Percentiles rank a stretch among this genome's conserved stretches.
Evolutionary conservation across 75 land plant species (phyloP).

Genomic region (Cunninghamia lanceolata): DNA sequence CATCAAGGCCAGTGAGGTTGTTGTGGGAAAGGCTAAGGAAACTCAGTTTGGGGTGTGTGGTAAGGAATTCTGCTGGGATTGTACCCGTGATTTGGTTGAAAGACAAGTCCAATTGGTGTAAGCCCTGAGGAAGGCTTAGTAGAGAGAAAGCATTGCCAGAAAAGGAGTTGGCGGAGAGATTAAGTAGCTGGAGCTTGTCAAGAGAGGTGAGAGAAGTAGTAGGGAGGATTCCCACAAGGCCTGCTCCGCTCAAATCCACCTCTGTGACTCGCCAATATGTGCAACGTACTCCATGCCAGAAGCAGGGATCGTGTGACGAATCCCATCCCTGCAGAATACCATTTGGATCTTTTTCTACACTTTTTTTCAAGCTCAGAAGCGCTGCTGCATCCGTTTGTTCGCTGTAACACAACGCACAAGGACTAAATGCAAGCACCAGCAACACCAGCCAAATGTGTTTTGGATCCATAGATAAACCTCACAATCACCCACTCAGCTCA

Average conservation of each 20-base stretch:
- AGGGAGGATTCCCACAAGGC: slow-evolving; percentile 31
- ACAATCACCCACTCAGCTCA: not conserved
- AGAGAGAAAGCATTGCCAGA: slow-evolving; percentile 30
- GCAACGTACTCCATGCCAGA: slow-evolving; percentile 65
- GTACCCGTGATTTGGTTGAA: slow-evolving; percentile 29
- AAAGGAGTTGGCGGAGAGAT: slow-evolving; percentile 45
- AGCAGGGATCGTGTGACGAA: slow-evolving; percentile 31
- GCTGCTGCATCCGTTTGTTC: slow-evolving; percentile 41
- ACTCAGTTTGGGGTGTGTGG: slow-evolving; percentile 27
- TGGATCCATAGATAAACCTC: not conserved
- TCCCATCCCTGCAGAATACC: slow-evolving; percentile 50
- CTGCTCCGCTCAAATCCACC: slow-evolving; percentile 32
- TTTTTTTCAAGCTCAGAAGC: slow-evolving; percentile 44
- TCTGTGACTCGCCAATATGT: slow-evolving; percentile 31
- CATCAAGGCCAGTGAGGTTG: slow-evolving; percentile 35
- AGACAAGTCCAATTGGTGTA: slow-evolving; percentile 47
- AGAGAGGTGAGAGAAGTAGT: slow-evolving; percentile 36
- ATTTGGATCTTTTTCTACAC: slow-evolving; percentile 39
- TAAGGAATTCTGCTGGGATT: slow-evolving; percentile 32
- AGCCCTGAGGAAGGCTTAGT: slow-evolving; percentile 17
- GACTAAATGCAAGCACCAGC: not conserved
- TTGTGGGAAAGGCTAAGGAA: slow-evolving; percentile 43
- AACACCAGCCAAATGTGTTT: not conserved
- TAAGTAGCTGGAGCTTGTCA: slow-evolving; percentile 39
- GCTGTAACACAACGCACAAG: not conserved